phyloP scores from a whole-genome alignment of 2,329 filamentous ascomycete species.

The Pyrenophora seminiperda region DNA sequence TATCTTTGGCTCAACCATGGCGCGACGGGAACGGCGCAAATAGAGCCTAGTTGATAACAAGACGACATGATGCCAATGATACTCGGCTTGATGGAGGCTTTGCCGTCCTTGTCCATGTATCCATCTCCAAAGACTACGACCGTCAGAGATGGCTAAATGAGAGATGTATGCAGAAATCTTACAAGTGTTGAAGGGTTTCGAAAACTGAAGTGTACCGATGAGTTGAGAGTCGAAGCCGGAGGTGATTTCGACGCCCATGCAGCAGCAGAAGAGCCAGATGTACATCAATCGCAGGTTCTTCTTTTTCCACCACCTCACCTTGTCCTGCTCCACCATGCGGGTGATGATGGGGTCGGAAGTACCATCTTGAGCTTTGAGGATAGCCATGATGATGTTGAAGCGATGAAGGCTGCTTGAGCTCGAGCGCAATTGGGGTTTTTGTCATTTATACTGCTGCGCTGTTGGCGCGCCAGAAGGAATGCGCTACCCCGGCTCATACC shows the following conservation, averaged over 20 bases:
- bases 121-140: slow-evolving; percentile 38
- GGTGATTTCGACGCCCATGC: slow-evolving; percentile 49
- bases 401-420: slow-evolving; percentile 17
- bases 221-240: slow-evolving; percentile 48
- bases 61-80: slow-evolving; percentile 45
- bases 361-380: slow-evolving; percentile 32
- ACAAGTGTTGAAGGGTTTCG: slow-evolving; percentile 43
- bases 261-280: slow-evolving; percentile 44
- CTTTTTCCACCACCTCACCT: slow-evolving; percentile 52
- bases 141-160: slow-evolving; percentile 9
- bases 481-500: slow-evolving; percentile 32
- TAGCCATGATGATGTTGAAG: slow-evolving; percentile 31
- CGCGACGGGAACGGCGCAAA: slow-evolving; percentile 41
- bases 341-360: slow-evolving; percentile 51
- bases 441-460: slow-evolving; percentile 34
- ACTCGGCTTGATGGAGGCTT: slow-evolving; percentile 29
- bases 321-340: slow-evolving; percentile 50
- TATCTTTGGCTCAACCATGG: slow-evolving; percentile 48
- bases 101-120: slow-evolving; percentile 23
- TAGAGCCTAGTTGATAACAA: slow-evolving; percentile 45
- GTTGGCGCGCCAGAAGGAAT: neutral
- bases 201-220: slow-evolving; percentile 47
- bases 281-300: slow-evolving; percentile 48
- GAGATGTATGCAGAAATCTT: neutral
- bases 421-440: slow-evolving; percentile 11